A percentile compares a stretch with the other conserved stretches of the same genome.
Conservation (phyloP, 2,329 filamentous ascomycete genomes). For the Aureobasidium sp. region DNA sequence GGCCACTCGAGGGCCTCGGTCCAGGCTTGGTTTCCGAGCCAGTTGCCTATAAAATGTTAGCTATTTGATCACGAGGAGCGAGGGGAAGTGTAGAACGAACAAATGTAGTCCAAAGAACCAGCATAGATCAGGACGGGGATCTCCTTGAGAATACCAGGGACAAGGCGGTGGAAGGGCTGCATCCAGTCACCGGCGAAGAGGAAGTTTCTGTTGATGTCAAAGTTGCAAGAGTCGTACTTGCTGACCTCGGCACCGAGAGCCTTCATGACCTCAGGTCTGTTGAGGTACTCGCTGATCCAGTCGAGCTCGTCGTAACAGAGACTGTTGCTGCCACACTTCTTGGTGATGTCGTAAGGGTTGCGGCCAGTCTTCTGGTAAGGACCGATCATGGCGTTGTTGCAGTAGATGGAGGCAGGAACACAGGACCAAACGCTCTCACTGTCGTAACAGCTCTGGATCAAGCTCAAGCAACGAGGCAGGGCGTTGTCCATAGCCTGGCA, state of each 20-base stretch:
- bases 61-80: background rate
- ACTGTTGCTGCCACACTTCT: constrained; percentile 72
- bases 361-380: constrained; percentile 90
- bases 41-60: constrained; percentile 60
- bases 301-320: constrained; percentile 90
- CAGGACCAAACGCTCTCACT: constrained; percentile 87
- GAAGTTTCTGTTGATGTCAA: constrained; percentile 98
- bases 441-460: constrained; percentile 89
- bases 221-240: constrained; percentile 93
- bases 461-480: constrained; percentile 75
- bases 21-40: constrained; percentile 97
- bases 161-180: constrained; percentile 89
- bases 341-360: constrained; percentile 92
- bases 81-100: background rate
- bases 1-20: constrained; percentile 87
- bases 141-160: constrained; percentile 77
- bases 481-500: constrained; percentile 91
- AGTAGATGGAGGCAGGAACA: constrained; percentile 94
- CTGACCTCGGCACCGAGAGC: constrained; percentile 84
- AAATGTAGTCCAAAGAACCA: constrained; percentile 36
- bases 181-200: constrained; percentile 98
- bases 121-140: constrained; percentile 92
- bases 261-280: constrained; percentile 72
- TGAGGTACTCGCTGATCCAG: constrained; percentile 82
- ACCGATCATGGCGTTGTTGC: constrained; percentile 91